phyloP scores from a whole-genome alignment of 2,329 filamentous ascomycete genomes.

The Laburnicola sp. region DNA sequence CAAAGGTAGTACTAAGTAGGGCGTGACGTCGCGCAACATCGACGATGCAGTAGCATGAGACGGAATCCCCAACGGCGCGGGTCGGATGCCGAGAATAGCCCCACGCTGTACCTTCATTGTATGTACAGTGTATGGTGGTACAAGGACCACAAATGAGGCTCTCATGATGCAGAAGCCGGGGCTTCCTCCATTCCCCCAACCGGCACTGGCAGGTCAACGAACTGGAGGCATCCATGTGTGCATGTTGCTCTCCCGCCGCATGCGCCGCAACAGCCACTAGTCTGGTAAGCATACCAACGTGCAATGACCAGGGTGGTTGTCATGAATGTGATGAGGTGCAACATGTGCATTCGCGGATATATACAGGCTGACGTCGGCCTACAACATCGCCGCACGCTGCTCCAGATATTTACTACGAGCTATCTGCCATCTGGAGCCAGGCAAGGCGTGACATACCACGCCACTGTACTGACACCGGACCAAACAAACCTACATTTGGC shows the following conservation, averaged over 20 bases:
- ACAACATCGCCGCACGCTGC: not conserved
- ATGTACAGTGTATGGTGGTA: too few relatives aligned
- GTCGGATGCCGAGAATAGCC: too few relatives aligned
- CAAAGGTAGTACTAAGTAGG: slow-evolving; percentile 28
- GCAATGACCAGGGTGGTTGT: slow-evolving; percentile 7
- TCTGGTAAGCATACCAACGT: slow-evolving; percentile 6
- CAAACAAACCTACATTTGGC: slow-evolving; percentile 20
- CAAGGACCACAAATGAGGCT: slow-evolving; percentile 7
- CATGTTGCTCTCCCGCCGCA: slow-evolving; percentile 34
- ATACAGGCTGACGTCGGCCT: slow-evolving; percentile 8
- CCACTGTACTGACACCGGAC: slow-evolving; percentile 12
- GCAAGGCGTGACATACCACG: slow-evolving; percentile 18
- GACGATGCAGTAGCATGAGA: slow-evolving; percentile 2
- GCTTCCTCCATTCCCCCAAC: slow-evolving; percentile 16
- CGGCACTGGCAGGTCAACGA: not conserved
- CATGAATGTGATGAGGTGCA: slow-evolving; percentile 9
- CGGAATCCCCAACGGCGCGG: too few relatives aligned
- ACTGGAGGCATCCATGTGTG: slow-evolving; percentile 12
- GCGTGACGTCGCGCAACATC: slow-evolving; percentile 15
- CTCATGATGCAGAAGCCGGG: slow-evolving; percentile 17
- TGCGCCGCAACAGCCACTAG: slow-evolving; percentile 19
- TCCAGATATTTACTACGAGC: slow-evolving; percentile 11
- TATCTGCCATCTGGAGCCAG: slow-evolving; percentile 7
- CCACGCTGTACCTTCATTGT: too few relatives aligned
- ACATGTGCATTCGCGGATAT: slow-evolving; percentile 5